phyloP scores from a whole-genome alignment of 2,329 filamentous ascomycete species.

The Dendrostoma leiphaemia region DNA sequence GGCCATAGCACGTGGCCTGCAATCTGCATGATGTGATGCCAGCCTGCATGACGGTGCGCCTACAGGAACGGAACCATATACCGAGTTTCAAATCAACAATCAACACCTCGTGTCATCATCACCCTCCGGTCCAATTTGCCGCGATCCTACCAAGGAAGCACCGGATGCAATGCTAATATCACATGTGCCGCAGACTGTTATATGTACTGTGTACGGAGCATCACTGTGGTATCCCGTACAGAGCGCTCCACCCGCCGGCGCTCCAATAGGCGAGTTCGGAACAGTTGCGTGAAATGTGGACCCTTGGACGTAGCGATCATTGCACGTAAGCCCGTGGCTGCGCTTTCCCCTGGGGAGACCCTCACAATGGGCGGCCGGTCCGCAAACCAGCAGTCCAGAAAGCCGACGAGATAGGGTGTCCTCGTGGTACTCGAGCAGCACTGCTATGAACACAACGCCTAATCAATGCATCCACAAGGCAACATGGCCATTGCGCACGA shows the following conservation, averaged over 20 bases:
- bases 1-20: conserved; percentile 4
- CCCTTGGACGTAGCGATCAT: background rate
- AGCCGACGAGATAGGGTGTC: too few relatives aligned
- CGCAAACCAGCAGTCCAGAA: too few relatives aligned
- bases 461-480: too few relatives aligned
- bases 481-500: too few relatives aligned
- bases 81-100: background rate
- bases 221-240: too few relatives aligned
- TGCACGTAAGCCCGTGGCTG: too few relatives aligned
- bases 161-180: too few relatives aligned
- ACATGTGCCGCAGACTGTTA: conserved; percentile 1
- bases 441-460: too few relatives aligned
- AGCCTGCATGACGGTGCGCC: background rate
- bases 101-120: background rate
- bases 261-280: conserved; percentile 4
- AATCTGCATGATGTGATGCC: conserved; percentile 7
- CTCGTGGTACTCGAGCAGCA: too few relatives aligned
- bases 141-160: too few relatives aligned
- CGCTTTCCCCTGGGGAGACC: too few relatives aligned
- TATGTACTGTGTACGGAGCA: background rate
- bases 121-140: background rate
- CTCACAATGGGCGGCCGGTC: too few relatives aligned
- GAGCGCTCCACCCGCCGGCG: background rate
- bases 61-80: background rate
- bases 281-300: conserved; percentile 10